Percentiles rank a stretch among this genome's conserved stretches.
These are phyloP conservation scores for Ascochyta lentis DNA, from an alignment of 2,329 filamentous ascomycete species.

Conservation along the genomic window DNA sequence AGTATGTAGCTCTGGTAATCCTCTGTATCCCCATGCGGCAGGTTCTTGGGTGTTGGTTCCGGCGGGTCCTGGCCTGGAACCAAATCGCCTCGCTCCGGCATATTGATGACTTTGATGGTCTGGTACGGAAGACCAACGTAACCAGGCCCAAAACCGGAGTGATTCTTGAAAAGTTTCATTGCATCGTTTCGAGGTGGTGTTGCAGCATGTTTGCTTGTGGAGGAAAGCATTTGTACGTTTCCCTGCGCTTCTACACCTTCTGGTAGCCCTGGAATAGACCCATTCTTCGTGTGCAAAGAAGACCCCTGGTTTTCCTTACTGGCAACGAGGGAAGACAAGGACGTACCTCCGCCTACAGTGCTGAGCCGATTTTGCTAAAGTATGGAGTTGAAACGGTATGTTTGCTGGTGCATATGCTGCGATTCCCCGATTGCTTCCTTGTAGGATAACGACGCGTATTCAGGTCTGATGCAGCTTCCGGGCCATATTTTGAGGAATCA, in stretches of 20 bases:
- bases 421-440: not conserved
- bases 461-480: not conserved
- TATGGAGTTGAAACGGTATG: not conserved
- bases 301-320: too few relatives aligned
- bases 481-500: not conserved
- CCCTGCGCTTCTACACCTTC: not conserved
- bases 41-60: constrained; percentile 2
- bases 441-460: too few relatives aligned
- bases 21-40: constrained; percentile 20
- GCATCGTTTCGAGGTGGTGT: not conserved
- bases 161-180: not conserved
- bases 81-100: constrained; percentile 15
- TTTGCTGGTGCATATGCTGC: not conserved
- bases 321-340: too few relatives aligned
- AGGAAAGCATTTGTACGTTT: not conserved
- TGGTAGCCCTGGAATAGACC: not conserved
- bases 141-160: not conserved
- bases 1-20: constrained; percentile 21
- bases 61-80: constrained; percentile 8
- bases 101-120: constrained; percentile 23
- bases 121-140: constrained; percentile 12
- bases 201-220: not conserved
- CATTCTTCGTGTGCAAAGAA: not conserved
- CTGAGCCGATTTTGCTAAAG: too few relatives aligned
- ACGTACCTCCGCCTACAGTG: too few relatives aligned